Evolutionary conservation across 2,329 filamentous ascomycete species (phyloP).

Genomic region (Neonectria ditissima): DNA sequence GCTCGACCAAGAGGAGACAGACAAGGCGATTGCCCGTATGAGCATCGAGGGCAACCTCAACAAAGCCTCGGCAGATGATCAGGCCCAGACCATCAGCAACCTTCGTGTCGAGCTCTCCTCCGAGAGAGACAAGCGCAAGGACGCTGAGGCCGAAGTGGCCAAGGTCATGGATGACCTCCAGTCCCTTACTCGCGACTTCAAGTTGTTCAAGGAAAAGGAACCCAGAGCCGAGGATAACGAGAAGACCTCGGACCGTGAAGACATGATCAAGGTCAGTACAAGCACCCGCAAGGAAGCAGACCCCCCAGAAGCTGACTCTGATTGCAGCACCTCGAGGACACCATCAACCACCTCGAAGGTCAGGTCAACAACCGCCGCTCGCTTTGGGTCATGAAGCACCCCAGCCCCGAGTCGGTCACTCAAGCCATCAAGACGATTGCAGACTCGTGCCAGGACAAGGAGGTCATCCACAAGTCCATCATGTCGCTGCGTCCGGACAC

Average conservation of each 20-base stretch:
- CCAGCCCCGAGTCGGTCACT: conserved; percentile 46
- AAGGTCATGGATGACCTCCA: conserved; percentile 46
- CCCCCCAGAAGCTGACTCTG: background rate
- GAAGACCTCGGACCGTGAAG: conserved; percentile 39
- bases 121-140: conserved; percentile 48
- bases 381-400: conserved; percentile 52
- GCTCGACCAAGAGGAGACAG: conserved; percentile 54
- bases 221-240: conserved; percentile 32
- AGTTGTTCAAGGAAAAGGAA: conserved; percentile 45
- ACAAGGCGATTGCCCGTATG: conserved; percentile 54
- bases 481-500: conserved; percentile 41
- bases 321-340: conserved; percentile 48
- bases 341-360: conserved; percentile 50
- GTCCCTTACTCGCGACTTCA: conserved; percentile 45
- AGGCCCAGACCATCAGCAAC: conserved; percentile 48
- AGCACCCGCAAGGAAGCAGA: too few relatives aligned
- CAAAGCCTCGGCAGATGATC: conserved; percentile 51
- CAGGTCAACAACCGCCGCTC: conserved; percentile 52
- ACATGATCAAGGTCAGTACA: conserved; percentile 47
- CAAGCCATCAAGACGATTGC: conserved; percentile 50
- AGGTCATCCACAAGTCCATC: conserved; percentile 43
- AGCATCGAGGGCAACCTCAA: conserved; percentile 53
- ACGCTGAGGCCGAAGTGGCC: conserved; percentile 44
- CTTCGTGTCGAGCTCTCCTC: conserved; percentile 47
- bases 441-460: conserved; percentile 45